Percentiles rank a stretch among this genome's conserved stretches.
Evolutionary conservation across 257 asterid species (phyloP).

Genomic region (Fraxinus excelsior): DNA sequence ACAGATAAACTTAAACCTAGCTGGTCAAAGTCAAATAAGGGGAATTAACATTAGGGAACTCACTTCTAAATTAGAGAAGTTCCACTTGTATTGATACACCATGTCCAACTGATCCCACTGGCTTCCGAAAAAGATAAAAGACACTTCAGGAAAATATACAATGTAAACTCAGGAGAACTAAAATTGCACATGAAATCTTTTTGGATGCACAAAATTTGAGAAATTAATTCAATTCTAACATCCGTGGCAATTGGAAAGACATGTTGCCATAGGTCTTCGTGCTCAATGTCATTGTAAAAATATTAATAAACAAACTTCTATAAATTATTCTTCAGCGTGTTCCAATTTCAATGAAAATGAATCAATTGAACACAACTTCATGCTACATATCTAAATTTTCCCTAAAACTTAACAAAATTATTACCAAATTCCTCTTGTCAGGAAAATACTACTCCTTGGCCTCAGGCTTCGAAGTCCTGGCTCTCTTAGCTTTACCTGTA

Average conservation of each 20-base stretch:
- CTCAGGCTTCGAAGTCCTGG: constrained; percentile 44
- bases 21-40: background rate
- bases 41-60: constrained; percentile 30
- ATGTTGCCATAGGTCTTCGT: constrained; percentile 80
- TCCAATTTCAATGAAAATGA: background rate
- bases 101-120: constrained; percentile 98
- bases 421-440: constrained; percentile 76
- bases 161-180: background rate
- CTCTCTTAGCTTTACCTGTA: constrained; percentile 53
- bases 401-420: background rate
- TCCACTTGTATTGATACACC: constrained; percentile 89
- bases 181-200: background rate
- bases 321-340: background rate
- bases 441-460: constrained; percentile 65
- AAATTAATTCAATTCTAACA: constrained; percentile 34
- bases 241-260: constrained; percentile 79
- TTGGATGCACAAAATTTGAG: background rate
- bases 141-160: background rate
- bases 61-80: constrained; percentile 75
- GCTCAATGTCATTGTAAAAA: constrained; percentile 26
- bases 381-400: background rate
- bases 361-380: background rate
- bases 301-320: background rate
- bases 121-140: constrained; percentile 17
- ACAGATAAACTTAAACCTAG: background rate